phyloP scores from a whole-genome alignment of 2,329 filamentous ascomycete species.

The Colletotrichum agaves region DNA sequence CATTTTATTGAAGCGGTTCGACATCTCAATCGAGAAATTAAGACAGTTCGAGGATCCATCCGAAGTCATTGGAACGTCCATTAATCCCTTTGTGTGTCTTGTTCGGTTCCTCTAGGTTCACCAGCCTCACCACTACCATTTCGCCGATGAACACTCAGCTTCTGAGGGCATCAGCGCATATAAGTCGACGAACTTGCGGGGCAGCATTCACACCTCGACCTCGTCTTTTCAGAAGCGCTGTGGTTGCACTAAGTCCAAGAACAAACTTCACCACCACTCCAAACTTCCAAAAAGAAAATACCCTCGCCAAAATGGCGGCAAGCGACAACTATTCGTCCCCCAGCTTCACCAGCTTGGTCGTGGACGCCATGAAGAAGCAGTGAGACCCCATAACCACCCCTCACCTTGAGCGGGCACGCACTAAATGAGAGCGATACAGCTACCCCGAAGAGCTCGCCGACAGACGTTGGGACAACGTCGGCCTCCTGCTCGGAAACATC shows the following conservation, averaged over 20 bases:
- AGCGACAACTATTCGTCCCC: conserved; percentile 38
- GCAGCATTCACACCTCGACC: conserved; percentile 11
- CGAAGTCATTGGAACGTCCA: neutral
- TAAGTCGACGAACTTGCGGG: conserved; percentile 32
- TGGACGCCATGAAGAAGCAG: conserved; percentile 83
- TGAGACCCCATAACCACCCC: conserved; percentile 56
- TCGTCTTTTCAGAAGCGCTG: neutral
- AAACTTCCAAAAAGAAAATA: neutral
- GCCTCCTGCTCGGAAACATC: conserved; percentile 71
- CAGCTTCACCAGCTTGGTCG: conserved; percentile 69
- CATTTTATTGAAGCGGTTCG: neutral
- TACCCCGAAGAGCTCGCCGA: conserved; percentile 93
- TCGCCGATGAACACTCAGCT: conserved; percentile 21
- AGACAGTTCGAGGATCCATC: neutral
- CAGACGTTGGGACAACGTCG: conserved; percentile 96
- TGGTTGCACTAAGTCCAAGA: no score
- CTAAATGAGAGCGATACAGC: conserved; percentile 54
- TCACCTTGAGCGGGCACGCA: neutral
- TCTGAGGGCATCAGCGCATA: conserved; percentile 29
- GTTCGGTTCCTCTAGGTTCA: conserved; percentile 11
- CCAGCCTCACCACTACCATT: neutral
- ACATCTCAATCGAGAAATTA: neutral
- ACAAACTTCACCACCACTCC: neutral
- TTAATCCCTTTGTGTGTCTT: neutral
- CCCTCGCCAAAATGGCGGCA: conserved; percentile 12